Conservation (phyloP, 2,329 filamentous ascomycete genomes). For the Colletotrichum agaves region DNA sequence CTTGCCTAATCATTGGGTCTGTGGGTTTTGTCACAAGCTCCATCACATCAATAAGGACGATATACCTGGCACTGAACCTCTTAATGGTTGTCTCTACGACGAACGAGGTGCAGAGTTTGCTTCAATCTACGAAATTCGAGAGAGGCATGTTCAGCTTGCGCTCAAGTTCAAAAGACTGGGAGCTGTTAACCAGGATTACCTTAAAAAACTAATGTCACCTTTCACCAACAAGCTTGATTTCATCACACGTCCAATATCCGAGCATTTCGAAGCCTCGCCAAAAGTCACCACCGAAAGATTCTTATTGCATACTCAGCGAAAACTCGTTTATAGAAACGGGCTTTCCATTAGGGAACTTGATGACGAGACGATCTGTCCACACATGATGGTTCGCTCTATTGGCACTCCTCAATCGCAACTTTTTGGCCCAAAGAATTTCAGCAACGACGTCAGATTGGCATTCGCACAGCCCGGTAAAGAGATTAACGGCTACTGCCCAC, state of each 20-base stretch:
- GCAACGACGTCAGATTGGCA: not conserved
- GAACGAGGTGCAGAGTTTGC: rapidly evolving
- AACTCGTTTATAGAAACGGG: not conserved
- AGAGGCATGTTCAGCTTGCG: conserved; percentile 9
- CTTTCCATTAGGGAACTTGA: not conserved
- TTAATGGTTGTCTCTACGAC: not conserved
- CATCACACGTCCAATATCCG: too few relatives aligned
- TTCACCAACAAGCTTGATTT: not conserved
- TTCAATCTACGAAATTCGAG: not conserved
- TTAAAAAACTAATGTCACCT: not conserved
- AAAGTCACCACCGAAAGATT: not conserved
- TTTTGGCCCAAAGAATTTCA: not conserved
- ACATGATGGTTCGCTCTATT: not conserved
- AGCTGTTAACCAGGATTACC: not conserved
- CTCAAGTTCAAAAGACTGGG: not conserved
- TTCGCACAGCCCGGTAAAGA: not conserved
- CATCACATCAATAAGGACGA: not conserved
- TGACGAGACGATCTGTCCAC: not conserved
- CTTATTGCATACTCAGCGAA: not conserved
- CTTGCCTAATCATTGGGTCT: not conserved
- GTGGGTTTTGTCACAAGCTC: not conserved
- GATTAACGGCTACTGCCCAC: not conserved
- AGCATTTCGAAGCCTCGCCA: not conserved
- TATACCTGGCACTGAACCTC: not conserved
- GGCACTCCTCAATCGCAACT: too few relatives aligned